These are phyloP conservation scores for Phylloboletellus chloephorus DNA, from an alignment of 1,284 basidiomycete genomes.

Conservation along the genomic window DNA sequence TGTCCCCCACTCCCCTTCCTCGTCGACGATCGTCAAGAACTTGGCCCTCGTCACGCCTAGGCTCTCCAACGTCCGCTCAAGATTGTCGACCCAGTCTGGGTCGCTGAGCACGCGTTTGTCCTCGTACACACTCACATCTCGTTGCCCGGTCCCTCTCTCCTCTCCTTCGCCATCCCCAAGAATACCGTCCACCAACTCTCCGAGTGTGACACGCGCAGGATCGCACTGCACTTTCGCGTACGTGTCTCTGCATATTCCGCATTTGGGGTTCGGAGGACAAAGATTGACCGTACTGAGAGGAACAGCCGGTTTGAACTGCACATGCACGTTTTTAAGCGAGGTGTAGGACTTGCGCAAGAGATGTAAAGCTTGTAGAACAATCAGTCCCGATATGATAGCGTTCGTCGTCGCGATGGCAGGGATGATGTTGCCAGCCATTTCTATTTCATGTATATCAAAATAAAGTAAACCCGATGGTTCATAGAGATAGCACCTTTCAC, in stretches of 20 bases:
- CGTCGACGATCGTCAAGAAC: constrained; percentile 84
- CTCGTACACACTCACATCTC: constrained; percentile 83
- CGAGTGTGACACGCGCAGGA: constrained; percentile 57
- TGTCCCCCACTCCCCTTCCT: constrained; percentile 74
- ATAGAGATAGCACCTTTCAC: constrained; percentile 63
- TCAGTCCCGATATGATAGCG: constrained; percentile 91
- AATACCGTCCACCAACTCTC: constrained; percentile 66
- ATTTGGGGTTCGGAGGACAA: constrained; percentile 64
- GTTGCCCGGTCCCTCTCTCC: constrained; percentile 33
- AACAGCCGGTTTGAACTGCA: constrained; percentile 70
- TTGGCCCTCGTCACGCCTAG: constrained; percentile 69
- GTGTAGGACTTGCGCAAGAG: constrained; percentile 63
- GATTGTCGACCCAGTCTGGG: constrained; percentile 87
- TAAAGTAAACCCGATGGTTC: background rate
- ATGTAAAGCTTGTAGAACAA: constrained; percentile 88
- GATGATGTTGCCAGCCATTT: constrained; percentile 99
- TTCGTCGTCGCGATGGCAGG: constrained; percentile 99
- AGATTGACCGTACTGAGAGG: constrained; percentile 67
- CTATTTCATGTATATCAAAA: constrained; percentile 36
- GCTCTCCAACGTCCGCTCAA: constrained; percentile 65
- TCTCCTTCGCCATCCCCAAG: constrained; percentile 45
- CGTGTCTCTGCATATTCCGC: constrained; percentile 83
- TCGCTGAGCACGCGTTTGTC: constrained; percentile 79
- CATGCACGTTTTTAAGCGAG: constrained; percentile 61
- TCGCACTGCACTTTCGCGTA: constrained; percentile 77